Evolutionary conservation across 352 stramenopile genomes (phyloP).

Genomic region (Phytophthora gonapodyides): DNA sequence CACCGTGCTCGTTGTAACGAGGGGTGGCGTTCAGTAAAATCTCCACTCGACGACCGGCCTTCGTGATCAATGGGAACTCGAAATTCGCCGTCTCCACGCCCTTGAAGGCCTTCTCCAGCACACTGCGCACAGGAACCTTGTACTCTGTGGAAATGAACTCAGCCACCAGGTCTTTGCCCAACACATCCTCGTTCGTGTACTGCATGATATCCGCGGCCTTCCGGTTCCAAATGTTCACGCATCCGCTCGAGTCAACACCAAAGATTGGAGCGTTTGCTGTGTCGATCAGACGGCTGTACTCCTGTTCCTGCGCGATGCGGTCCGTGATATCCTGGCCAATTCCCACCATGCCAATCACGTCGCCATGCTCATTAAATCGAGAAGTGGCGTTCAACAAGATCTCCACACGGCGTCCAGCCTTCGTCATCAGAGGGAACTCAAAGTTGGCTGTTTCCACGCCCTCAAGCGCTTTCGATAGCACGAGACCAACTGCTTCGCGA

Average conservation of each 20-base stretch:
- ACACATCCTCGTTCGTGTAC: slow-evolving; percentile 51
- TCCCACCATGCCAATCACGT: slow-evolving; percentile 23
- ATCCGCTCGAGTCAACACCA: slow-evolving; percentile 69
- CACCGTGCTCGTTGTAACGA: slow-evolving; percentile 61
- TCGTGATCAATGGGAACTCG: slow-evolving; percentile 70
- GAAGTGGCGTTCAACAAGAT: slow-evolving; percentile 27
- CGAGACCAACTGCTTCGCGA: slow-evolving; percentile 20
- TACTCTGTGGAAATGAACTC: slow-evolving; percentile 49
- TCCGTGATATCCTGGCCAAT: slow-evolving; percentile 77
- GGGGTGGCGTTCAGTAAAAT: slow-evolving; percentile 66
- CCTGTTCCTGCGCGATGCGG: slow-evolving; percentile 73
- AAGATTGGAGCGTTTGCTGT: slow-evolving; percentile 70
- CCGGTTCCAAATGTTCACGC: slow-evolving; percentile 74
- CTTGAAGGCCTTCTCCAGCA: slow-evolving; percentile 48
- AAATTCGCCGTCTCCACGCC: slow-evolving; percentile 53
- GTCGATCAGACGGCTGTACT: slow-evolving; percentile 67
- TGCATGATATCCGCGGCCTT: slow-evolving; percentile 67
- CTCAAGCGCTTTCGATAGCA: slow-evolving; percentile 19
- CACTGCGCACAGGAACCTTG: slow-evolving; percentile 30
- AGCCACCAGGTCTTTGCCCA: slow-evolving; percentile 51
- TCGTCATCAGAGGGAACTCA: slow-evolving; percentile 28
- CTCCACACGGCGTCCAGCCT: slow-evolving; percentile 17
- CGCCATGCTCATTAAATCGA: slow-evolving; percentile 16
- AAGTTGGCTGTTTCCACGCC: slow-evolving; percentile 27
- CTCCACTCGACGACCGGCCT: slow-evolving; percentile 49